phyloP scores from a whole-genome alignment of 1,284 basidiomycete genomes.

The Xerocomus cyaneibrunnescens region DNA sequence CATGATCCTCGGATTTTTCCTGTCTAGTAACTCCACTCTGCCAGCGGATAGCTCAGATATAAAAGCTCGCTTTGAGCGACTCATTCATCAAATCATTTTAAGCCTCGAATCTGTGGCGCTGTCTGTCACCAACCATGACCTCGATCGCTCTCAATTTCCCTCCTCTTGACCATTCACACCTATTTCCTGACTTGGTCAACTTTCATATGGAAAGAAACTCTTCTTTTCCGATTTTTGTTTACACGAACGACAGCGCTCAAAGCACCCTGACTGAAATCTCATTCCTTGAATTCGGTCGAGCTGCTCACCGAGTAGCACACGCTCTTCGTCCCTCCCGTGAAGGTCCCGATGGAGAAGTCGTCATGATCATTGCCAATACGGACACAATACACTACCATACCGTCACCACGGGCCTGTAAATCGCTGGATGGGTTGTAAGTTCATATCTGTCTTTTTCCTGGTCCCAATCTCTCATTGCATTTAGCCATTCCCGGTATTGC shows the following conservation, averaged over 20 bases:
- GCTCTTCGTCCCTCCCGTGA: conserved; percentile 24
- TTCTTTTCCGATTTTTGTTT: conserved; percentile 22
- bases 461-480: neutral
- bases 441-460: neutral
- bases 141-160: conserved; percentile 11
- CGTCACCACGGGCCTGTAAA: neutral
- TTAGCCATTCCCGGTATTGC: conserved; percentile 36
- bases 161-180: conserved; percentile 26
- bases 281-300: conserved; percentile 34
- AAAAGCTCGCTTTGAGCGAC: too few species aligned
- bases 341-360: neutral
- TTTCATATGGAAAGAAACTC: conserved; percentile 34
- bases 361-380: neutral
- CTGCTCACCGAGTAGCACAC: conserved; percentile 35
- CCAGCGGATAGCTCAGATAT: too few species aligned
- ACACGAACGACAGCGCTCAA: conserved; percentile 13
- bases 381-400: neutral
- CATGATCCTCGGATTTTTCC: too few species aligned
- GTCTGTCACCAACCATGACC: too few species aligned
- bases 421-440: neutral
- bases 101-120: too few species aligned
- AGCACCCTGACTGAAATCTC: conserved; percentile 19
- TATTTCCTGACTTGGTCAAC: conserved; percentile 29
- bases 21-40: too few species aligned
- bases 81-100: too few species aligned